phyloP scores from a whole-genome alignment of 331 rosid genomes.

The Telfairia occidentalis region DNA sequence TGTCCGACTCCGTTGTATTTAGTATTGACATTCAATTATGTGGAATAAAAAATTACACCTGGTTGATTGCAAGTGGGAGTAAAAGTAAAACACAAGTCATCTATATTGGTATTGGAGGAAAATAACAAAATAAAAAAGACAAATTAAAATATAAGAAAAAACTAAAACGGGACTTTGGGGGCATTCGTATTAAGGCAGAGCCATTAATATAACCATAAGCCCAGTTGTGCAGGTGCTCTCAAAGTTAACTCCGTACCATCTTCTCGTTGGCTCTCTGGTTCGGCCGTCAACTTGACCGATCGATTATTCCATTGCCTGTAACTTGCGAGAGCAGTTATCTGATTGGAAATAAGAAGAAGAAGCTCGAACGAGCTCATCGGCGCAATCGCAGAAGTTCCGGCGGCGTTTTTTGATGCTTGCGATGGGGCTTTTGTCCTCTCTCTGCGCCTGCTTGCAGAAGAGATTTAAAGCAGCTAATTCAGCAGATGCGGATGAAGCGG shows the following conservation, averaged over 20 bases:
- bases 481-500: conserved; percentile 5
- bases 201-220: neutral
- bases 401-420: conserved; percentile 13
- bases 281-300: neutral
- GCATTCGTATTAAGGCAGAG: neutral
- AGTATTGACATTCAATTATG: neutral
- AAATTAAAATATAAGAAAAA: no score
- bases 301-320: neutral
- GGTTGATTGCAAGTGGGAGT: no score
- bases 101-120: neutral
- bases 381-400: neutral
- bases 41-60: neutral
- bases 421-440: conserved; percentile 29
- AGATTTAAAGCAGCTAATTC: conserved; percentile 8
- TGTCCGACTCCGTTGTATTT: neutral
- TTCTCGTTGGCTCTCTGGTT: neutral
- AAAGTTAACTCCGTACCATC: neutral
- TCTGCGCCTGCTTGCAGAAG: conserved; percentile 30
- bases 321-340: no score
- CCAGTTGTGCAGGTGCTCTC: neutral
- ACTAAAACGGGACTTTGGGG: neutral
- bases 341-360: no score
- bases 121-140: no score
- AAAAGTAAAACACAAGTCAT: no score
- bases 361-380: neutral